These are phyloP conservation scores for Pseudophaeomoniella oleicola DNA, from an alignment of 2,329 filamentous ascomycete species.

Conservation along the genomic window DNA sequence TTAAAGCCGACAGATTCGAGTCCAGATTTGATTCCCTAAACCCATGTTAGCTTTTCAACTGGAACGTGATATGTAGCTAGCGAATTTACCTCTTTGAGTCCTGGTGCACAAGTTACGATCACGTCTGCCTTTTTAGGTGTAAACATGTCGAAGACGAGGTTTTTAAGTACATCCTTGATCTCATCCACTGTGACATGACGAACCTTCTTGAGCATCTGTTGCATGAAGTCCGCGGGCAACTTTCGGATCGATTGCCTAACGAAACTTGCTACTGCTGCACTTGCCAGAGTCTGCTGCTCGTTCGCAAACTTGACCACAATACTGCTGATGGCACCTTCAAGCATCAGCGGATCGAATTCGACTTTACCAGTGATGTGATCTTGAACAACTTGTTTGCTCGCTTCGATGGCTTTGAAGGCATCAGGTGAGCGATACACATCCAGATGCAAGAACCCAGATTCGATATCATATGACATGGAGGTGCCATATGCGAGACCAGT, in stretches of 20 bases:
- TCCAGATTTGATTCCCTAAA: slow-evolving; percentile 57
- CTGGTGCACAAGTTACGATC: slow-evolving; percentile 72
- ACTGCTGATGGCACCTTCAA: slow-evolving; percentile 80
- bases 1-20: slow-evolving; percentile 67
- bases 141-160: slow-evolving; percentile 69
- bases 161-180: slow-evolving; percentile 57
- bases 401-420: slow-evolving; percentile 69
- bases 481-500: slow-evolving; percentile 87
- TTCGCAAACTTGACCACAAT: slow-evolving; percentile 80
- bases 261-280: slow-evolving; percentile 72
- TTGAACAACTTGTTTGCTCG: slow-evolving; percentile 59
- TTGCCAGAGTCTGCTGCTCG: slow-evolving; percentile 72
- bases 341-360: slow-evolving; percentile 62
- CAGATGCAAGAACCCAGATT: slow-evolving; percentile 69
- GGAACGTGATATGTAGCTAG: slow-evolving; percentile 1
- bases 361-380: slow-evolving; percentile 58
- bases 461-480: slow-evolving; percentile 61
- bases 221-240: slow-evolving; percentile 62
- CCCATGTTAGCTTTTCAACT: slow-evolving; percentile 7
- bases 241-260: slow-evolving; percentile 64
- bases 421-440: slow-evolving; percentile 84
- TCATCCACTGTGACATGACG: slow-evolving; percentile 61
- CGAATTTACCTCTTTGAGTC: slow-evolving; percentile 64
- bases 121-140: slow-evolving; percentile 67
- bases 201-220: slow-evolving; percentile 62